Evolutionary conservation across 1,284 basidiomycete species (phyloP).

Genomic region (Xerocomus cyaneibrunnescens): DNA sequence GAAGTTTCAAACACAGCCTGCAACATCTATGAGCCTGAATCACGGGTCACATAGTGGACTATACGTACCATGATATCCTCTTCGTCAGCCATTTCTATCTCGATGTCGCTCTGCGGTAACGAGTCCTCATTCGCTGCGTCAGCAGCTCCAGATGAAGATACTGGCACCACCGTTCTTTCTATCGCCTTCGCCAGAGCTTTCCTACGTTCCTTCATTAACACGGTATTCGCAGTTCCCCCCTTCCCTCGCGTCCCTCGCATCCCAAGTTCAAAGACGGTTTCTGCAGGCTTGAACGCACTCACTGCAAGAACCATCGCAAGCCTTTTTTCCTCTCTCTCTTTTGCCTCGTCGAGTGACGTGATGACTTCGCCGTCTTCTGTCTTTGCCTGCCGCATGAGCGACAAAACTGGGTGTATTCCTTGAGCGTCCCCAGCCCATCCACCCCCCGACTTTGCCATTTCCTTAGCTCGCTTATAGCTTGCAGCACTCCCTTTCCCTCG

Average conservation of each 20-base stretch:
- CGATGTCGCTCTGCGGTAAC: constrained; percentile 33
- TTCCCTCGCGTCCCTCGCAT: constrained; percentile 72
- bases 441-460: constrained; percentile 70
- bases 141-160: constrained; percentile 38
- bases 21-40: constrained; percentile 14
- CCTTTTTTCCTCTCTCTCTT: constrained; percentile 54
- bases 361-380: constrained; percentile 34
- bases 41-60: background rate
- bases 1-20: constrained; percentile 77
- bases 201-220: constrained; percentile 88
- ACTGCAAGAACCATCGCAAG: constrained; percentile 75
- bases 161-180: constrained; percentile 44
- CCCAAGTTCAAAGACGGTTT: constrained; percentile 94
- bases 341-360: constrained; percentile 12
- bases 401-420: constrained; percentile 67
- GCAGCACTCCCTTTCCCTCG: constrained; percentile 87
- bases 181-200: constrained; percentile 71
- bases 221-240: constrained; percentile 56
- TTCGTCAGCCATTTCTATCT: constrained; percentile 72
- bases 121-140: constrained; percentile 36
- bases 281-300: constrained; percentile 80
- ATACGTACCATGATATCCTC: constrained; percentile 67
- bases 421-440: constrained; percentile 70
- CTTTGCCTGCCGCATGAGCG: constrained; percentile 36
- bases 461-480: constrained; percentile 88